A percentile compares a stretch with the other conserved stretches of the same genome.
These are phyloP conservation scores for Euphorbia schlechtendalii DNA, from an alignment of 441 rosid genomes.

Conservation along the genomic window DNA sequence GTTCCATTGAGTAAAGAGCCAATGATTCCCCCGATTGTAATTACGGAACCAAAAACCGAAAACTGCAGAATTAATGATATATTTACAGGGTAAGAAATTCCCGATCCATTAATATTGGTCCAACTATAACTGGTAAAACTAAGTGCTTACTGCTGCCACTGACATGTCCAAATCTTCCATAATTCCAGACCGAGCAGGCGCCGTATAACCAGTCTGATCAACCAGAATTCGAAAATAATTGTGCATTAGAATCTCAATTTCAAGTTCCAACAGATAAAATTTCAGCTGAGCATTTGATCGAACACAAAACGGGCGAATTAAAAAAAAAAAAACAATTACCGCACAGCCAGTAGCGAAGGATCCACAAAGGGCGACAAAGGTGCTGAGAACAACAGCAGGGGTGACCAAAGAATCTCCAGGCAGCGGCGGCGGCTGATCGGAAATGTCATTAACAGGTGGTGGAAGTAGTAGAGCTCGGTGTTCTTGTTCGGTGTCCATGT, in stretches of 20 bases:
- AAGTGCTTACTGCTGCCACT: slow-evolving; percentile 26
- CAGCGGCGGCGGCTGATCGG: too few relatives aligned
- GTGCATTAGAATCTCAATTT: neutral
- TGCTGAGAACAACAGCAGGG: slow-evolving; percentile 17
- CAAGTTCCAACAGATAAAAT: neutral
- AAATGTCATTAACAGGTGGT: too few relatives aligned
- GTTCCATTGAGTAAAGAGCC: slow-evolving; percentile 36
- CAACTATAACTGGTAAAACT: too few relatives aligned
- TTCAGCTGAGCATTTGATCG: neutral
- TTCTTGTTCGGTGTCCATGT: too few relatives aligned
- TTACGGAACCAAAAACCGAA: slow-evolving; percentile 33
- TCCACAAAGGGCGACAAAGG: slow-evolving; percentile 26
- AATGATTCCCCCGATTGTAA: slow-evolving; percentile 37
- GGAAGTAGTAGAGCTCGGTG: too few relatives aligned
- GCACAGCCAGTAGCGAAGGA: slow-evolving; percentile 37
- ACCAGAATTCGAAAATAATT: neutral
- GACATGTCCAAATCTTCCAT: slow-evolving; percentile 40
- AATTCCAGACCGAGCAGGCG: slow-evolving; percentile 43
- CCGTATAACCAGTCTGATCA: slow-evolving; percentile 38
- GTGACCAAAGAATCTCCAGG: slow-evolving; percentile 11
- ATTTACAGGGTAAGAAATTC: neutral
- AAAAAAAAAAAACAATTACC: slow-evolving; percentile 21
- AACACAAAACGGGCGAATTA: too few relatives aligned
- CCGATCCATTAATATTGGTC: neutral
- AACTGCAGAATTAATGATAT: slow-evolving; percentile 22